Base-by-base conservation (phyloP, 345 rosid species). In the Euphorbia tirucalli region DNA sequence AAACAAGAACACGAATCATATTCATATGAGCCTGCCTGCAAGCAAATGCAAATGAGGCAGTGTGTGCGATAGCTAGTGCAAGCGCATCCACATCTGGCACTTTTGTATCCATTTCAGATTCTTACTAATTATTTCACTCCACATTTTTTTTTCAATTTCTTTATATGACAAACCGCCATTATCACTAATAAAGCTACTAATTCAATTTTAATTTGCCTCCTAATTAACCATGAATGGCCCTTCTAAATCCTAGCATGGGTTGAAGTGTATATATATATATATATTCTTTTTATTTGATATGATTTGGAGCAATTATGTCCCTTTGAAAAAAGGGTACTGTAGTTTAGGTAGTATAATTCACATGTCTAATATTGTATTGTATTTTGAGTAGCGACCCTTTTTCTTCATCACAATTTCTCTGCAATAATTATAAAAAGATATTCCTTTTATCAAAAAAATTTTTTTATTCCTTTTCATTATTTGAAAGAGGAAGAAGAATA, bases 1-100 rank as follows among this genome's bases (percentile, higher is more conserved):
- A 41, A 22, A 60, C 22, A 58, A 58, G 37, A 5, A 58, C 1
- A 13, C n/a, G n/a, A n/a, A n/a, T n/a, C n/a, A n/a, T n/a, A n/a
- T n/a, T n/a, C n/a, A 60, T 21, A 52, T 19, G 8, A 60, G 43
- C n/a, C n/a, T n/a, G n/a, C 65, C 65, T 60, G 41, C 65, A 60
- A 41, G 44, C 11, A 41, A 41, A 41, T 41, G 8, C 44, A 41
- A 41, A 41, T 41, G 44, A 41, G 44, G 11, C 44, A 41, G 44
- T 41, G 44, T 41, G 44, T 41, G 44, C 5, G 44, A 7, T 41
- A 32, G 62, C 19, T 27, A 35, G 65, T 15, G 43, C 65, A 60
- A 60, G 39, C 9, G 19, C 39, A 60, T 11, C 37, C 31, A 18
- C 10, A 31, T 18, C 43, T 60, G 65, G 41, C 65, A 60, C 8